A percentile compares a stretch with the other conserved stretches of the same genome.
These are phyloP conservation scores for Rhizopogon sp. DNA, from an alignment of 768 basidiomycete genomes.

Conservation along the genomic window DNA sequence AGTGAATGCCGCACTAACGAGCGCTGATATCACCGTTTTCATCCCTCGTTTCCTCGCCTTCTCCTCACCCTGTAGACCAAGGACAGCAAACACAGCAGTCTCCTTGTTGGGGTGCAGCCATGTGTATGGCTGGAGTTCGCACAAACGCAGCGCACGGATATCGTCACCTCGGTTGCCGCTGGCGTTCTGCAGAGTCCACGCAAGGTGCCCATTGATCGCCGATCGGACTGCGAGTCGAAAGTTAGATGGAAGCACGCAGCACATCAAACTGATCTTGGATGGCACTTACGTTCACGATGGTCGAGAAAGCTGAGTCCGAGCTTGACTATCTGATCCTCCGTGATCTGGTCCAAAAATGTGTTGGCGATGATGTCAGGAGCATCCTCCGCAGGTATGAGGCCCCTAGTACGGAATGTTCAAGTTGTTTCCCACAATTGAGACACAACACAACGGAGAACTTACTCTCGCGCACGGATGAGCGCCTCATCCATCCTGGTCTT, in stretches of 20 bases:
- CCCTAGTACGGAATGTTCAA: constrained; percentile 4
- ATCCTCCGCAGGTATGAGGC: constrained; percentile 20
- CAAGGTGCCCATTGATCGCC: background rate
- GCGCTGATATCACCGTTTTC: too few relatives aligned
- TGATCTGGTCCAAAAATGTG: constrained; percentile 24
- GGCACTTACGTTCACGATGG: constrained; percentile 23
- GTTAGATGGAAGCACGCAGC: background rate
- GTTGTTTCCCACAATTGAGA: background rate
- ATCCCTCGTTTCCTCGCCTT: too few relatives aligned
- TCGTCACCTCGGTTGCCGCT: background rate
- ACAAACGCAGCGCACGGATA: too few relatives aligned
- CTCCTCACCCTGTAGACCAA: too few relatives aligned
- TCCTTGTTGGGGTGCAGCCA: too few relatives aligned
- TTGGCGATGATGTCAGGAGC: constrained; percentile 27
- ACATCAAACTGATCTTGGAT: background rate
- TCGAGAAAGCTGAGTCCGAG: constrained; percentile 21
- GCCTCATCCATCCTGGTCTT: constrained; percentile 24
- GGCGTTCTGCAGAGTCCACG: background rate
- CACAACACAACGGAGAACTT: background rate
- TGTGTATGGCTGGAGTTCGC: too few relatives aligned
- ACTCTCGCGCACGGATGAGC: background rate
- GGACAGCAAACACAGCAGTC: too few relatives aligned
- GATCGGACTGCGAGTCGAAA: background rate
- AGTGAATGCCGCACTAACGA: too few relatives aligned
- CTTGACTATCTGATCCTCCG: constrained; percentile 18